Conservation (phyloP, 352 stramenopile species). For the Phytopythium aichiense region DNA sequence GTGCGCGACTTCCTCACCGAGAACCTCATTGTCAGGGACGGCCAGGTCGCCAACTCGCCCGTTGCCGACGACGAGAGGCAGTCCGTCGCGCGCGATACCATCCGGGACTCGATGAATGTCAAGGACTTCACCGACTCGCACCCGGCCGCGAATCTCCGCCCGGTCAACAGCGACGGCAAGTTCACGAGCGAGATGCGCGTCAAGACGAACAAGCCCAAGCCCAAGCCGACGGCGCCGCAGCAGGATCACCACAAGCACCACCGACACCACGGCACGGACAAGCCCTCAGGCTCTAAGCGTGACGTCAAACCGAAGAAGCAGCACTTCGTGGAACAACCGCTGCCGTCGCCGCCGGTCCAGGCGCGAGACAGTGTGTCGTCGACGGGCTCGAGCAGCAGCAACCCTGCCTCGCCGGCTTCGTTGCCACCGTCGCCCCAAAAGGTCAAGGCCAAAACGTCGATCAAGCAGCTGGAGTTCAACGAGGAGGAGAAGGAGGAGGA, state of each 20-base stretch:
- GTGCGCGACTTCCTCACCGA: slow-evolving; percentile 78
- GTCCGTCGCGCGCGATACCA: slow-evolving; percentile 21
- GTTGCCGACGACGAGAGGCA: slow-evolving; percentile 7
- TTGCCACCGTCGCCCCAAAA: slow-evolving; percentile 15
- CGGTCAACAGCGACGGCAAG: slow-evolving; percentile 63
- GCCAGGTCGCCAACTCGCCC: slow-evolving; percentile 9
- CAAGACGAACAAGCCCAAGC: slow-evolving; percentile 13
- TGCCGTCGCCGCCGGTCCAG: slow-evolving; percentile 14
- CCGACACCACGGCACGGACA: slow-evolving; percentile 12
- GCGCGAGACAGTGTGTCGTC: slow-evolving; percentile 23
- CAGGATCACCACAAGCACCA: slow-evolving; percentile 9
- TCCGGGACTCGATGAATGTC: slow-evolving; percentile 69
- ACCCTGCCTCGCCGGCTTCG: slow-evolving; percentile 23
- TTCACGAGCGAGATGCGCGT: slow-evolving; percentile 32
- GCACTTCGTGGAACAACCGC: slow-evolving; percentile 12
- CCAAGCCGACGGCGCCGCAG: slow-evolving; percentile 9
- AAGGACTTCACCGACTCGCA: slow-evolving; percentile 74
- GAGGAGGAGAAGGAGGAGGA: slow-evolving; percentile 22
- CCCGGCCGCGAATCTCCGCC: slow-evolving; percentile 32
- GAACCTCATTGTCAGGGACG: slow-evolving; percentile 16
- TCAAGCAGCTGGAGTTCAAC: slow-evolving; percentile 10
- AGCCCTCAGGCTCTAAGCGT: neutral
- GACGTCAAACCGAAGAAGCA: slow-evolving; percentile 4
- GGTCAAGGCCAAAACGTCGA: neutral
- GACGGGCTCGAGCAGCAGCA: slow-evolving; percentile 17